phyloP scores from a whole-genome alignment of 495 filamentous ascomycete species.

The Podospora sp. region DNA sequence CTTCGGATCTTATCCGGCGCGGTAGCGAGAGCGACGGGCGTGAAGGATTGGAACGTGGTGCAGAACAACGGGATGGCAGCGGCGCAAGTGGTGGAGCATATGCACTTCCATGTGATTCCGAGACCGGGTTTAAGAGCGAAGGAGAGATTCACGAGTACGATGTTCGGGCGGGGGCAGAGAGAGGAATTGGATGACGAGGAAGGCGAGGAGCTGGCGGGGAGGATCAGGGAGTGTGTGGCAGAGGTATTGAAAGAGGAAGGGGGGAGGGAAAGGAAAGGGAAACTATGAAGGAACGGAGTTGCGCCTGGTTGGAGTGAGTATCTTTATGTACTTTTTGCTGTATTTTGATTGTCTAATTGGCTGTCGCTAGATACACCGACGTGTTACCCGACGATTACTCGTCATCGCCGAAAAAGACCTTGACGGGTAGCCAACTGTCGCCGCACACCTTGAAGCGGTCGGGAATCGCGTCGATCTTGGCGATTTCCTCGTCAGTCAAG shows the following conservation, averaged over 20 bases:
- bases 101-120: slow-evolving; percentile 92
- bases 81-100: slow-evolving; percentile 87
- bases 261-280: slow-evolving; percentile 49
- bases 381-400: slow-evolving; percentile 42
- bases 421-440: slow-evolving; percentile 70
- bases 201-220: slow-evolving; percentile 61
- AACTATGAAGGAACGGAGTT: slow-evolving; percentile 25
- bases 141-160: slow-evolving; percentile 61
- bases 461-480: slow-evolving; percentile 62
- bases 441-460: slow-evolving; percentile 76
- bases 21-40: slow-evolving; percentile 62
- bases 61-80: slow-evolving; percentile 91
- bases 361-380: background rate
- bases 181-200: slow-evolving; percentile 88
- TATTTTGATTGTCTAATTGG: background rate
- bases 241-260: slow-evolving; percentile 54
- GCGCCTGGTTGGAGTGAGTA: background rate
- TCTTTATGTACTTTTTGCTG: background rate
- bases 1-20: slow-evolving; percentile 74
- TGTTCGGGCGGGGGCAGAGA: slow-evolving; percentile 84
- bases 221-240: slow-evolving; percentile 63
- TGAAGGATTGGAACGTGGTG: slow-evolving; percentile 86
- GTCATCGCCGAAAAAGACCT: slow-evolving; percentile 88
- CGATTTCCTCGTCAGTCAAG: slow-evolving; percentile 65
- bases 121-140: slow-evolving; percentile 56